Conservation (phyloP, 2,329 filamentous ascomycete genomes). For the Penicillium digitatum region DNA sequence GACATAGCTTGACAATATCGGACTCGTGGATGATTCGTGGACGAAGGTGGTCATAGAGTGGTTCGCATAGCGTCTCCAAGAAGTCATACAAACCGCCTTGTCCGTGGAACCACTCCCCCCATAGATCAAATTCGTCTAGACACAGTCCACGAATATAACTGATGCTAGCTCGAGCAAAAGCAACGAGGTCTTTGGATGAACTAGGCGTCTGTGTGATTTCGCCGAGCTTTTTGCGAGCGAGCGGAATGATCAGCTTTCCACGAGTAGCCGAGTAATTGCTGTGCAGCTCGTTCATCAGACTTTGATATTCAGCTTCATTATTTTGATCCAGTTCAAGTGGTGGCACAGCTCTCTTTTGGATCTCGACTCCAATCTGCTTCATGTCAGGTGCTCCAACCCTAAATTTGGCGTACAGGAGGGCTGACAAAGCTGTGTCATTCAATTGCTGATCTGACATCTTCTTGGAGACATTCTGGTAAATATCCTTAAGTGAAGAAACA, state of each 20-base stretch:
- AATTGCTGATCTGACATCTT: slow-evolving; percentile 63
- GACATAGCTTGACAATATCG: slow-evolving; percentile 62
- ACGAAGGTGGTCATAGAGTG: slow-evolving; percentile 62
- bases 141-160: slow-evolving; percentile 64
- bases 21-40: slow-evolving; percentile 65
- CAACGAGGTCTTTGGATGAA: slow-evolving; percentile 60
- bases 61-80: slow-evolving; percentile 63
- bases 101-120: slow-evolving; percentile 63
- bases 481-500: slow-evolving; percentile 59
- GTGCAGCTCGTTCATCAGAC: slow-evolving; percentile 62
- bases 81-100: slow-evolving; percentile 63
- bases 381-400: slow-evolving; percentile 62
- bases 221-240: slow-evolving; percentile 58
- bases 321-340: slow-evolving; percentile 57
- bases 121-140: slow-evolving; percentile 64
- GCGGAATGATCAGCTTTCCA: slow-evolving; percentile 56
- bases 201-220: slow-evolving; percentile 57
- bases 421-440: slow-evolving; percentile 68
- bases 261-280: slow-evolving; percentile 59
- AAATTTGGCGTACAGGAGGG: slow-evolving; percentile 68
- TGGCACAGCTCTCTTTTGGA: slow-evolving; percentile 61
- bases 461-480: slow-evolving; percentile 58
- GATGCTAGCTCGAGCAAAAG: slow-evolving; percentile 61
- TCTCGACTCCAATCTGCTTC: slow-evolving; percentile 63
- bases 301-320: slow-evolving; percentile 61